Evolutionary conservation across 2,329 filamentous ascomycete genomes (phyloP), one percentile per base, ranked within the genome.

Genomic region (Talaromyces sp.): DNA sequence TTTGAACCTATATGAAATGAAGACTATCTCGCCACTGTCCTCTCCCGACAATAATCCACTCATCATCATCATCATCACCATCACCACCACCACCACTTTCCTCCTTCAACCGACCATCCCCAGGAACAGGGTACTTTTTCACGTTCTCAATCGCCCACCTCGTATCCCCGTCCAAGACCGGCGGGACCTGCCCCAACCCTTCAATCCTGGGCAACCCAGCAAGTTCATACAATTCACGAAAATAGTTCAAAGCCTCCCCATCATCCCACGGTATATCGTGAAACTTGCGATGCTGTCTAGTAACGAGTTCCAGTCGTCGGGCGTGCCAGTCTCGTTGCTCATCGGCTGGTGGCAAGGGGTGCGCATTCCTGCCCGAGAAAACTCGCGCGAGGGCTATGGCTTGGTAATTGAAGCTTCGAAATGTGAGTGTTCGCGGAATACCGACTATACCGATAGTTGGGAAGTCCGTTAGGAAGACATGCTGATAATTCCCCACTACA

Each of bases 321-420:
- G 67, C 63, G 62, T 86, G 84, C 84, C 84, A 87, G 11, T 63
- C 64, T 17, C 70, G 63, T 73, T 82, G 81, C 54, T 80, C 79
- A 17, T 73, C 71, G 0, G 70, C 39, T 0, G 77, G 60, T 1
- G 84, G 84, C 1, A 85, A 68, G 4, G 58, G 43, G 1, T 25
- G 50, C 0, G 61, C 69, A 1, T 77, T 78, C 1, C 82, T 73
- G 0, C 81, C 81, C 0, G 84, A 78, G 0, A 86, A 75, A 1
- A 84, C 67, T 0, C 83, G 73, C 1, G 84, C 83, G 0, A 80
- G 81, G 2, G 82, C 75, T 1, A 86, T 83, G 15, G 83, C 83
- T 65, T 87, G 84, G 81, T 82, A 86, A 69, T 87, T 84, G 60
- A 85, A 86, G 39, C 86, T 78, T 65, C 83, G 84, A 70, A 87